Percentiles rank a stretch among this genome's conserved stretches.
Conservation (phyloP, 2,329 filamentous ascomycete genomes). For the Balansia obtecta region DNA sequence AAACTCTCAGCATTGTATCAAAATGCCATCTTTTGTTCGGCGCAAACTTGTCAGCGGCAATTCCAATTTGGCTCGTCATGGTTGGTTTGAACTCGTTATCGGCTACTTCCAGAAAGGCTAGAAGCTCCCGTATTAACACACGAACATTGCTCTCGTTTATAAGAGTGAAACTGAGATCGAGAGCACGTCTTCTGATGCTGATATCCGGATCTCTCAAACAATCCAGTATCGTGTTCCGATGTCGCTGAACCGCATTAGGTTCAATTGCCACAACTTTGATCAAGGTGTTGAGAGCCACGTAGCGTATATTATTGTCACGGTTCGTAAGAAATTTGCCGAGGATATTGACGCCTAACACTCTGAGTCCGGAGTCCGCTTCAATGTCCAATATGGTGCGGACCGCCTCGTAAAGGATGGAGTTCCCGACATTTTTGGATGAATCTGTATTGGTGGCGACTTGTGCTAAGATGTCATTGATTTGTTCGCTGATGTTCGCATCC, state of each 20-base stretch:
- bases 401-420: constrained; percentile 94
- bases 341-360: constrained; percentile 94
- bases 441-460: constrained; percentile 98
- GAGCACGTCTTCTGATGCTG: constrained; percentile 86
- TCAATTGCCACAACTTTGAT: constrained; percentile 98
- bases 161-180: constrained; percentile 93
- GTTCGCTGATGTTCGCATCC: constrained; percentile 78
- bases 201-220: constrained; percentile 95
- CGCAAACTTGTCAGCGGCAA: constrained; percentile 89
- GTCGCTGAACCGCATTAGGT: constrained; percentile 91
- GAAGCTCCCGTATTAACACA: constrained; percentile 80
- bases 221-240: constrained; percentile 94
- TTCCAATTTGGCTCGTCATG: constrained; percentile 96
- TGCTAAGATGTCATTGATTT: constrained; percentile 96
- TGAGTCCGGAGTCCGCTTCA: constrained; percentile 86
- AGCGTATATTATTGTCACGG: constrained; percentile 97
- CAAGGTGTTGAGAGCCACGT: constrained; percentile 91
- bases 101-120: constrained; percentile 92
- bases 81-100: constrained; percentile 98
- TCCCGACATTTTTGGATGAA: constrained; percentile 95
- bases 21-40: constrained; percentile 98
- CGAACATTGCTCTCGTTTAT: constrained; percentile 96
- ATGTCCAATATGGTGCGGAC: constrained; percentile 96
- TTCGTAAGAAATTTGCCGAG: constrained; percentile 97
- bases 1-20: constrained; percentile 88